phyloP scores from a whole-genome alignment of 176 grass and related monocot species.

The Zoysia japonica region DNA sequence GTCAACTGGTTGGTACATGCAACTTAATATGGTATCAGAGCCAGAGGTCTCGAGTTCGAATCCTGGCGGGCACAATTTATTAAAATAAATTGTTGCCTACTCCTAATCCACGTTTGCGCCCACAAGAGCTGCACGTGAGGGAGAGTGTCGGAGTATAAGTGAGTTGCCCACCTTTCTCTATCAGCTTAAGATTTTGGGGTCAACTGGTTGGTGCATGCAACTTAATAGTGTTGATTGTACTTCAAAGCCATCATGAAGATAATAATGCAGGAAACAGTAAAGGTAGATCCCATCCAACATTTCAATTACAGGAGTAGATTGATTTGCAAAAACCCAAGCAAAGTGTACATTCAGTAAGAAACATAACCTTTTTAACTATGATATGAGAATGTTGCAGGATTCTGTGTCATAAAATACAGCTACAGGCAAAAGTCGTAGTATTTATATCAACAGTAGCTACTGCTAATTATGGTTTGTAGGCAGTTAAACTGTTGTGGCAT shows the following conservation, averaged over 20 bases:
- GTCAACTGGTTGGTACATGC: no score
- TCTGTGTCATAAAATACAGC: neutral
- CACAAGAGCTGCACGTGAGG: no score
- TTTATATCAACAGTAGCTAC: neutral
- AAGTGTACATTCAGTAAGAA: slow-evolving; percentile 14
- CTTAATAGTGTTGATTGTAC: neutral
- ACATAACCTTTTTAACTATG: neutral
- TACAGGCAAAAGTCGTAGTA: neutral
- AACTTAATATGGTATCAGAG: no score
- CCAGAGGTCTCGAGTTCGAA: no score
- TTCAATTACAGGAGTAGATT: neutral
- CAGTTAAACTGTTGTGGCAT: neutral
- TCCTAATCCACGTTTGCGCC: no score
- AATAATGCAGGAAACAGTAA: slow-evolving; percentile 13
- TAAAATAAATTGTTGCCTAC: no score
- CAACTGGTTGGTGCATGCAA: no score
- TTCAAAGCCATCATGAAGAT: neutral
- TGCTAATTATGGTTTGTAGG: neutral
- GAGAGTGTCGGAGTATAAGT: no score
- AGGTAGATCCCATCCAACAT: slow-evolving; percentile 4
- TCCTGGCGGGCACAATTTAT: no score
- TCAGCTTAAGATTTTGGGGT: no score
- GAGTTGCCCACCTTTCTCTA: no score
- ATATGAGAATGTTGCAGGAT: neutral
- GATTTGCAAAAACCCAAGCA: neutral